Evolutionary conservation across 2,329 filamentous ascomycete species (phyloP), one percentile per base, ranked within the genome.

Genomic region (Microsporum ferrugineum): DNA sequence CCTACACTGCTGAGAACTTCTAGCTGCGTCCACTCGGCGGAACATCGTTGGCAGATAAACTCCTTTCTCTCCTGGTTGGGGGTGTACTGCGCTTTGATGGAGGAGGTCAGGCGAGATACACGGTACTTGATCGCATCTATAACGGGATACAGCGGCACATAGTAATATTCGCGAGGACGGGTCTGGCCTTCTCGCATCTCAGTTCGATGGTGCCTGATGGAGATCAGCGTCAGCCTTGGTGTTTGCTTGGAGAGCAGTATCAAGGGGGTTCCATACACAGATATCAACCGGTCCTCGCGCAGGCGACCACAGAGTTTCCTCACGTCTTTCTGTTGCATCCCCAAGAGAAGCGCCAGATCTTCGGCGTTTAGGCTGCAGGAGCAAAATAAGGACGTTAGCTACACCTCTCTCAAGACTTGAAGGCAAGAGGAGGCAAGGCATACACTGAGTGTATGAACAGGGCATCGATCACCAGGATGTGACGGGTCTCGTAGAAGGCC

Each of bases 101-200:
- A 85, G 72, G 92, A 91, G 66, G 91, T 91, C 67, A 97, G 84
- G 61, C 87, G 87, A 71, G 92, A 91, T 58, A 96, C 85, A 64
- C 89, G 87, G 82, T 88, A 99, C 74, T 99, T 99, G 76, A 96
- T 95, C 57, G 89, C 90, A 75, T 99, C 94, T 70, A 99, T 90
- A 39, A 92, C 90, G 62, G 89, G 88, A 63, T 94, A 89, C 70
- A 95, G 95, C 72, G 96, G 91, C 72, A 99, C 92, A 75, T 89
- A 99, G 78, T 95, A 99, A 80, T 96, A 99, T 64, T 92, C 95
- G 68, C 89, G 84, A 3, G 89, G 88, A 59, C 91, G 86, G 62
- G 88, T 87, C 63, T 91, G 88, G 58, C 89, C 89, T 70, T 91
- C 88, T 66, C 87, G 86, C 60, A 88, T 78, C 72, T 96, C 91